Evolutionary conservation across 768 basidiomycete genomes (phyloP), one percentile per base, ranked within the genome.

Genomic region (Lentinus tigrinus): DNA sequence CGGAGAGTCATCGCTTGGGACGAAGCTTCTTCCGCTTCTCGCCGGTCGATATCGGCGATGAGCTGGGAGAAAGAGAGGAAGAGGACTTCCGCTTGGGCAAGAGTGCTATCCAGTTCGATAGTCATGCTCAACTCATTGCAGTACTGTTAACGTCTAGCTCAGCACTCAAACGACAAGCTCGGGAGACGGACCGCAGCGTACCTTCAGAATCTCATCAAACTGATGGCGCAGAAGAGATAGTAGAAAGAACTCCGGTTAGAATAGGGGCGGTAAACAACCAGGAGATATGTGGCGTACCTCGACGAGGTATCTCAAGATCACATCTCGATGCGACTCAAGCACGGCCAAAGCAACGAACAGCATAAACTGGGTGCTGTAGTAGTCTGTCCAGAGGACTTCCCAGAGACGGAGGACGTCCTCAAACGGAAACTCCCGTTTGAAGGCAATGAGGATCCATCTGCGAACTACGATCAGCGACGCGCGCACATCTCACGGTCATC

Each of bases 391-490:
- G 19, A 94, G 75, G 17, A 93, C 88, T 71, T 99, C 97, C 97
- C 97, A 99, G 9, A 98, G 74, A 6, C 84, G 80, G 43, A 96
- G 77, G 38, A 98, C 91, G 52, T 97, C 91, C 31, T 91, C 84
- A 72, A 98, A 98, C 4, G 88, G 77, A 71, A 98, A 98, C 73
- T 99, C 97, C 57, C 97, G 89, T 75, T 99, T 98, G 81, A 97
- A 98, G 0, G 89, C 77, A 62, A 98, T 97, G 44, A 95, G 79
- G 14, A 95, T 84, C 93, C 93, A 95, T 46, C 92, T 93, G 26
- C n/a, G 24, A 21, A 23, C 19, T 14, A 39, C 31, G 48, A 21
- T 42, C 13, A 42, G 17, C 7, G 16, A 26, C 21, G 28, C 13
- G 34, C 24, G 16, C 46, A 21, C 24, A 47, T 16, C 40, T 24